Base-by-base conservation (phyloP, 2,329 filamentous ascomycete species). In the Penicillium sp. region DNA sequence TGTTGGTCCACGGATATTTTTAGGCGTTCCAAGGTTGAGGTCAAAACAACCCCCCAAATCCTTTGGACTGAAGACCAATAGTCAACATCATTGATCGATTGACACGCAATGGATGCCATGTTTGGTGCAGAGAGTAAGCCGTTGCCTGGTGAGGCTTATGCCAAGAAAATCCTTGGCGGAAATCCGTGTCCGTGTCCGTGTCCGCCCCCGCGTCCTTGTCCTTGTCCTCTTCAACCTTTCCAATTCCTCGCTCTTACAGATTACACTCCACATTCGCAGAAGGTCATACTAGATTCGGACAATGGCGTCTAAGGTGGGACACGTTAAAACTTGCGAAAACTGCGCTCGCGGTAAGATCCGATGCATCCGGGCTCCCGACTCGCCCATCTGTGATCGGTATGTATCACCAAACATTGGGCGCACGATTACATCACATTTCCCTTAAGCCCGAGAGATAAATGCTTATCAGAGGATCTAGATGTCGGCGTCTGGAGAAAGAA, bases 281-380 rank as follows among this genome's bases (percentile, higher is more conserved):
- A 22, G 18, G 14, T 27, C 27, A 40, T 48, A 48, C 46, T 48
- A 7, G 16, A 48, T 40, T 48, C 9, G 46, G 46, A 48, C 13
- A 2, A 48, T 48, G 46, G 10, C 16, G 27, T 22, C 46, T 42
- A 48, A n/a, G 22, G 24, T 14, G 7, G 46, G 36, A 31, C 34
- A 48, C 13, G 38, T 58, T 21, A 58, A 54, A 49, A 58, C 56
- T 3, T 58, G 56, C 39, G 40, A 58, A 43, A 56, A 54, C 5
- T 58, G 56, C 44, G 56, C 53, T 16, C 45, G 40, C 11, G 56
- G 49, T 22, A 58, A 58, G 51, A 58, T 58, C 44, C 54, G 56
- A 43, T 58, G 56, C 39, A 13, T 58, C 10, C 49, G 54, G 40
- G 43, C 49, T 10, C 27, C 54, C 2, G 54, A 45, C 21, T 49